Percentiles rank a stretch among this genome's conserved stretches.
These are phyloP conservation scores for Tremella mesenterica DNA, from an alignment of 768 basidiomycete species.

Conservation along the genomic window DNA sequence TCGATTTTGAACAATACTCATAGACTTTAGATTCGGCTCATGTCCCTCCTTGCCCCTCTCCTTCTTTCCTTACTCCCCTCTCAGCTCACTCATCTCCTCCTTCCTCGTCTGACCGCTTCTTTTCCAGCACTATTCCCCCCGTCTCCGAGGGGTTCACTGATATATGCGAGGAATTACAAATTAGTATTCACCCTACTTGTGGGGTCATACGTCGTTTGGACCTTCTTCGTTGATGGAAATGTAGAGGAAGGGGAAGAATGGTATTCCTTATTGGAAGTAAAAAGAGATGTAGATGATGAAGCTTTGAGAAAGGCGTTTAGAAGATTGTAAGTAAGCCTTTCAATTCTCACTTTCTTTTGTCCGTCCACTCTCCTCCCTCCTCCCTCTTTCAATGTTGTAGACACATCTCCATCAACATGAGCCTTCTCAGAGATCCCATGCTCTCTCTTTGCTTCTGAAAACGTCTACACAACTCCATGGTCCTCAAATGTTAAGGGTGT, in stretches of 20 bases:
- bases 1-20: too few species aligned
- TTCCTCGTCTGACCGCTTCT: slow-evolving; percentile 15
- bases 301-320: slow-evolving; percentile 26
- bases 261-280: slow-evolving; percentile 30
- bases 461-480: neutral
- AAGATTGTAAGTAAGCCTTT: slow-evolving; percentile 18
- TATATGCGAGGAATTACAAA: slow-evolving; percentile 20
- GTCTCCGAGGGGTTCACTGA: slow-evolving; percentile 10
- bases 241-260: slow-evolving; percentile 15
- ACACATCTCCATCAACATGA: too few species aligned
- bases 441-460: neutral
- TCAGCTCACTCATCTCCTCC: slow-evolving; percentile 18
- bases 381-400: too few species aligned
- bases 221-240: slow-evolving; percentile 12
- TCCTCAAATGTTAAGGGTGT: neutral
- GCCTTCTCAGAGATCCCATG: neutral
- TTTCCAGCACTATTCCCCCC: slow-evolving; percentile 29
- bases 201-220: slow-evolving; percentile 14
- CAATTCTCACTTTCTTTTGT: neutral
- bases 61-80: slow-evolving; percentile 25
- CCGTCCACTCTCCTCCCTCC: too few species aligned
- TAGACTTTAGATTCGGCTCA: too few species aligned
- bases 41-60: slow-evolving; percentile 23
- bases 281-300: slow-evolving; percentile 24
- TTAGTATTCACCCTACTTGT: slow-evolving; percentile 19